Evolutionary conservation across 2,329 filamentous ascomycete genomes (phyloP), one percentile per base, ranked within the genome.

Genomic region (Colletotrichum theobromicola): DNA sequence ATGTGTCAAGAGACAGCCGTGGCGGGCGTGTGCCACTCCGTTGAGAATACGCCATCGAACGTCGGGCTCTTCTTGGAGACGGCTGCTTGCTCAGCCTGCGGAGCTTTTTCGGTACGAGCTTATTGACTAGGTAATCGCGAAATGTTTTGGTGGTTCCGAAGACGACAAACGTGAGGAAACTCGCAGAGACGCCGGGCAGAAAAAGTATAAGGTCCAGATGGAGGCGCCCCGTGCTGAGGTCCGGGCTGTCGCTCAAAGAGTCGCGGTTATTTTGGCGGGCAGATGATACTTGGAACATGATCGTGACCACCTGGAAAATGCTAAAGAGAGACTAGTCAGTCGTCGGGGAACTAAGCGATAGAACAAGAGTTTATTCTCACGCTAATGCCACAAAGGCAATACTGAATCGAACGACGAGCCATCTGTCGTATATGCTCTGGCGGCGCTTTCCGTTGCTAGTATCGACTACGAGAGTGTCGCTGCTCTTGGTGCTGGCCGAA

Each of bases 391-490:
- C 70, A 71, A 88, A 88, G 3, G 82, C 86, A 15, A 88, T 81
- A 2, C 83, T 83, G 75, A 88, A 88, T 12, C 87, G 84, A 8
- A 84, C 79, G 7, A 88, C 77, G 7, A 88, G 81, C 81, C 85
- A 87, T 53, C 79, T 81, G 75, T 88, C 86, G 75, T 88, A 88
- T 12, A 87, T 86, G 30, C 80, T 83, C 57, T 72, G 76, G 61
- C 70, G 73, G 67, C 58, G 76, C 5, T 28, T 62, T 28, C 55
- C 63, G 7, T 34, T 34, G 50, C 62, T 77, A 66, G 53, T 61
- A 15, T 75, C 62, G 28, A 75, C 32, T n/a, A 53, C 70, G 15
- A 71, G 50, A 57, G 76, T 75, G 37, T 63, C 71, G 30, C 58
- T 72, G 42, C 60, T 76, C 12, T 71, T 67, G 18, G 74, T 66